Percentiles rank a stretch among this genome's conserved stretches.
These are phyloP conservation scores for Spergularia azorica DNA, from an alignment of 179 eudicot species.

Conservation along the genomic window DNA sequence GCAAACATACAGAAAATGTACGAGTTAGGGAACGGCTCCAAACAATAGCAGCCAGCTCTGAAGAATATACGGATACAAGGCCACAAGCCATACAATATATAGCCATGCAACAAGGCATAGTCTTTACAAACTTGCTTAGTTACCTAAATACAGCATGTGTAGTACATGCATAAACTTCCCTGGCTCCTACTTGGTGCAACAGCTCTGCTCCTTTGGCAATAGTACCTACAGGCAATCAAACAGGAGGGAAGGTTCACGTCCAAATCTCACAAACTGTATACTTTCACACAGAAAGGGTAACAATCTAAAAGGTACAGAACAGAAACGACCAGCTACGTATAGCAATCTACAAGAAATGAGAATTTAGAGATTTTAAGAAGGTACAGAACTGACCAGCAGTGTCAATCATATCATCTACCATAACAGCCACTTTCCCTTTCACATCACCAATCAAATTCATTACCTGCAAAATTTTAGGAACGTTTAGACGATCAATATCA, in stretches of 20 bases:
- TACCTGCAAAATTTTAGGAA: slow-evolving; percentile 34
- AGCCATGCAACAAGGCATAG: too few species aligned
- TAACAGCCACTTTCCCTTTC: slow-evolving; percentile 55
- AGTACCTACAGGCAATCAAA: slow-evolving; percentile 55
- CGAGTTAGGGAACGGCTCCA: background rate
- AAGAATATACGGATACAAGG: background rate
- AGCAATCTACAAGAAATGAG: background rate
- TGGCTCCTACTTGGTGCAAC: slow-evolving; percentile 87
- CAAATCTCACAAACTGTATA: background rate
- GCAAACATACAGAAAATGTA: slow-evolving; percentile 23
- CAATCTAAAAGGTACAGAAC: background rate
- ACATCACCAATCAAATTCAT: slow-evolving; percentile 71
- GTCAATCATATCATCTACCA: slow-evolving; percentile 71
- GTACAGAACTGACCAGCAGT: slow-evolving; percentile 52
- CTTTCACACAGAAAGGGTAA: background rate
- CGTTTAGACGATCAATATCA: background rate
- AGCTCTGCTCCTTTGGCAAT: slow-evolving; percentile 78
- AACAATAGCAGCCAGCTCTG: background rate
- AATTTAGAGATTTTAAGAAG: background rate
- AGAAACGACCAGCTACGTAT: too few species aligned
- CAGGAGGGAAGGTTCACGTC: background rate
- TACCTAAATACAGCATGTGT: slow-evolving; percentile 96
- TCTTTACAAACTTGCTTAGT: background rate
- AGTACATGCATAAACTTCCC: slow-evolving; percentile 90
- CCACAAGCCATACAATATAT: background rate